A percentile compares a stretch with the other conserved stretches of the same genome.
Conservation (phyloP, 1,284 basidiomycete genomes). For the Marasmius oreades region DNA sequence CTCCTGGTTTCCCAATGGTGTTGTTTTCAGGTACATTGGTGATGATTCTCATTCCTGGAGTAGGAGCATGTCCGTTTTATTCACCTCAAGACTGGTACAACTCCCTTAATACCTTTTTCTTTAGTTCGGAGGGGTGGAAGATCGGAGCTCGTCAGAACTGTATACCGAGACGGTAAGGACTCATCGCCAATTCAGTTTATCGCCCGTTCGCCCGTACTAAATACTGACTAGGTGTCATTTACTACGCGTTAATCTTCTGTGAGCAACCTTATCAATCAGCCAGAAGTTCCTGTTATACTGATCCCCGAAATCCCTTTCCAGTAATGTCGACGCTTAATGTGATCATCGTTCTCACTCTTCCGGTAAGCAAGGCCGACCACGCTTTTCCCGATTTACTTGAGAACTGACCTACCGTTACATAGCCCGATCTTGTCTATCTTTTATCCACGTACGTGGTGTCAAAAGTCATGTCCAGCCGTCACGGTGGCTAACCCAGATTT, state of each 20-base stretch:
- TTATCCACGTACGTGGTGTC: background rate
- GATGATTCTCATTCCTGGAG: conserved; percentile 1
- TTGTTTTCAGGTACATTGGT: background rate
- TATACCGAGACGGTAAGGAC: background rate
- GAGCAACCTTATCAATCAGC: background rate
- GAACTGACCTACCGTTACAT: no score
- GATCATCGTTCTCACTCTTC: background rate
- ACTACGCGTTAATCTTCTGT: background rate
- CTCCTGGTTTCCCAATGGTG: no score
- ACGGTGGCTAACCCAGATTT: background rate
- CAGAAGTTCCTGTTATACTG: no score
- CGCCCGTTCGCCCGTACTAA: background rate
- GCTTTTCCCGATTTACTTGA: background rate
- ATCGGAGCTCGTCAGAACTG: background rate
- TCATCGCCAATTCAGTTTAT: background rate
- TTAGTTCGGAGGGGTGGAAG: background rate
- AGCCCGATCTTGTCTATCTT: background rate
- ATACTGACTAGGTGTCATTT: background rate
- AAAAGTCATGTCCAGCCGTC: background rate
- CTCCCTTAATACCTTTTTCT: no score
- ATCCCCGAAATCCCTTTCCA: background rate
- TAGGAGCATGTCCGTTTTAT: background rate
- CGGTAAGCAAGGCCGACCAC: background rate
- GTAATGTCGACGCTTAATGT: background rate
- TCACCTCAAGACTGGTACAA: background rate